Conservation (phyloP, 768 basidiomycete genomes). For the Hypholoma fasciculare region DNA sequence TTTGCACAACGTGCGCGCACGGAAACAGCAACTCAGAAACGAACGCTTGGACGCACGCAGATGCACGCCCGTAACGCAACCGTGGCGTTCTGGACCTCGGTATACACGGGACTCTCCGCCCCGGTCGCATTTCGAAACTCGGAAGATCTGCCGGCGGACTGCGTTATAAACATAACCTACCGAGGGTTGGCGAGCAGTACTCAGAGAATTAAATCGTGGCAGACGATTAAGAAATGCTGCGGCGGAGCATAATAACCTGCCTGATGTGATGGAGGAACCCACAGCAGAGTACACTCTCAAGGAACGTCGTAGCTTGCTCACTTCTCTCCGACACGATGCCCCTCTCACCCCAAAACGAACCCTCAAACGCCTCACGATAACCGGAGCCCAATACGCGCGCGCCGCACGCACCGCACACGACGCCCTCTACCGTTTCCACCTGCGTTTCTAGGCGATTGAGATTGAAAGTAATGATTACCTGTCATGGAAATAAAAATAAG, state of each 20-base stretch:
- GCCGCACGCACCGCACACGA: background rate
- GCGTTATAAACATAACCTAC: background rate
- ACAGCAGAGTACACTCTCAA: too few species aligned
- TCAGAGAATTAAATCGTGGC: background rate
- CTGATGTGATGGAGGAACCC: too few species aligned
- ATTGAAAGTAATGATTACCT: background rate
- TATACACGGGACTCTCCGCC: background rate
- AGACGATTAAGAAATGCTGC: background rate
- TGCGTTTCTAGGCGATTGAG: background rate
- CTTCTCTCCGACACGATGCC: too few species aligned
- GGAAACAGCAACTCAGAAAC: conserved; percentile 3
- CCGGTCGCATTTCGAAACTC: background rate
- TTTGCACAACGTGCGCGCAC: conserved; percentile 3
- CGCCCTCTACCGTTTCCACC: background rate
- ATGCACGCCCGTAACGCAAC: background rate
- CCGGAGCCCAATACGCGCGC: background rate
- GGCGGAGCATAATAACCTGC: background rate
- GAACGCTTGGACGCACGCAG: background rate
- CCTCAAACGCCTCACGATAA: background rate
- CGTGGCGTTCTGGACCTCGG: background rate
- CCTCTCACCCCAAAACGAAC: background rate
- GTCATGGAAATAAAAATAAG: conserved; percentile 1
- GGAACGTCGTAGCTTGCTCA: too few species aligned
- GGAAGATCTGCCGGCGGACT: background rate
- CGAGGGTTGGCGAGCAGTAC: background rate